Percentiles rank a stretch among this genome's conserved stretches.
These are phyloP conservation scores for Carnegiea gigantea DNA, from an alignment of 179 eudicot species.

Conservation along the genomic window DNA sequence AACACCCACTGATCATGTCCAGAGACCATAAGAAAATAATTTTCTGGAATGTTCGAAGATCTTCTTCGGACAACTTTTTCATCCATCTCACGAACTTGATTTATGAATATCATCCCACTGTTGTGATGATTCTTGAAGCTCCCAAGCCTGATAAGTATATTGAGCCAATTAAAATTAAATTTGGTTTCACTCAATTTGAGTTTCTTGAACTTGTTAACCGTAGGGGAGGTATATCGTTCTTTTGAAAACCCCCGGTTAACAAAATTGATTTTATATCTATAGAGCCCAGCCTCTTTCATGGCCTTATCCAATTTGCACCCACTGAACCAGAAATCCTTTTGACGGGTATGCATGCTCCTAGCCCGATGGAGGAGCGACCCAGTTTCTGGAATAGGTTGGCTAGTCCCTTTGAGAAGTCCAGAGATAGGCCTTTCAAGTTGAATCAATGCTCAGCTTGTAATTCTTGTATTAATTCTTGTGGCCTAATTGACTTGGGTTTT, in stretches of 20 bases:
- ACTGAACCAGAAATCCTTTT: background rate
- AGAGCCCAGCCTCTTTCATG: background rate
- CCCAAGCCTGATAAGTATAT: background rate
- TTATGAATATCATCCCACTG: background rate
- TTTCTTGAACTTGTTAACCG: background rate
- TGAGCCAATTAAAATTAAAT: too few relatives aligned
- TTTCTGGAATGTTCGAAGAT: background rate
- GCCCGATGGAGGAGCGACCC: background rate
- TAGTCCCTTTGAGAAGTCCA: background rate
- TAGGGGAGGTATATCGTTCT: background rate
- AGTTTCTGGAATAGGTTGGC: background rate
- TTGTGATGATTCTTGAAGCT: background rate
- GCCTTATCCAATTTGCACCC: background rate
- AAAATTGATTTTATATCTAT: background rate
- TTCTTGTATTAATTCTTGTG: background rate
- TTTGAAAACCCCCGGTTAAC: background rate
- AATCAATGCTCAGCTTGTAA: background rate
- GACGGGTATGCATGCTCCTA: background rate
- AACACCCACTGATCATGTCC: too few relatives aligned
- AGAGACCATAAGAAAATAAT: too few relatives aligned
- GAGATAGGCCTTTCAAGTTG: background rate
- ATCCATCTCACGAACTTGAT: too few relatives aligned
- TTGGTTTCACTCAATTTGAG: too few relatives aligned
- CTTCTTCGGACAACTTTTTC: background rate
- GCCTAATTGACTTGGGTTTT: background rate